phyloP scores from a whole-genome alignment of 805 yeast species.

The Myxozyma lipomycoides region DNA sequence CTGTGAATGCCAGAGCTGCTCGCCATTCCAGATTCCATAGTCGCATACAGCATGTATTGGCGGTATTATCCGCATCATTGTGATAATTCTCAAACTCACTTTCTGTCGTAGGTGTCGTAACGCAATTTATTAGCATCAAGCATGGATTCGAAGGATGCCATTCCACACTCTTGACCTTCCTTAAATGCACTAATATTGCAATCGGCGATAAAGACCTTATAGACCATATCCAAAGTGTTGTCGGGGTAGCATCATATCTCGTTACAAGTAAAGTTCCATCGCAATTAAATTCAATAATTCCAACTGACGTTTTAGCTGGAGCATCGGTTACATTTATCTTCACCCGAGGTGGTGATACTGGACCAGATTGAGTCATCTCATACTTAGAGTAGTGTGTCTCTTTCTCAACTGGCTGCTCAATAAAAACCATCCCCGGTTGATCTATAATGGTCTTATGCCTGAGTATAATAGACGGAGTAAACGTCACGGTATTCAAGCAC shows the following conservation, averaged over 20 bases:
- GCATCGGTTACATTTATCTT: conserved; percentile 8
- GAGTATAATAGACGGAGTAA: conserved; percentile 21
- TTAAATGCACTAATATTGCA: conserved; percentile 23
- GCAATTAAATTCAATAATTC: conserved; percentile 14
- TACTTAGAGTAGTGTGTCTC: conserved; percentile 6
- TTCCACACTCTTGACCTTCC: conserved; percentile 11
- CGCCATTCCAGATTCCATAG: conserved; percentile 25
- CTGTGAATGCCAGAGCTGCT: conserved; percentile 10
- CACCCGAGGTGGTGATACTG: conserved; percentile 16
- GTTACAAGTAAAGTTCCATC: conserved; percentile 26
- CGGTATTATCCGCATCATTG: conserved; percentile 9
- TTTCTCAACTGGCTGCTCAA: conserved; percentile 19
- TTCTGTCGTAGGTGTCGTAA: conserved; percentile 5
- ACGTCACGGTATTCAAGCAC: conserved; percentile 22
- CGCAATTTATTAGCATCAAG: conserved; percentile 11
- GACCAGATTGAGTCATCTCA: conserved; percentile 9
- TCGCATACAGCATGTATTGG: conserved; percentile 14
- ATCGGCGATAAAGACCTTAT: conserved; percentile 12
- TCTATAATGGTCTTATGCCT: conserved; percentile 9
- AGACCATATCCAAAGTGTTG: conserved; percentile 28
- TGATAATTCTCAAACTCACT: conserved; percentile 16
- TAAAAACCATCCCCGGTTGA: conserved; percentile 7
- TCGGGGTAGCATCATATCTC: conserved; percentile 16
- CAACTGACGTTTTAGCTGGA: conserved; percentile 21
- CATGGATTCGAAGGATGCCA: conserved; percentile 22